A percentile compares a stretch with the other conserved stretches of the same genome.
phyloP scores from a whole-genome alignment of 257 asterid genomes.

The Solanum raphanifolium region DNA sequence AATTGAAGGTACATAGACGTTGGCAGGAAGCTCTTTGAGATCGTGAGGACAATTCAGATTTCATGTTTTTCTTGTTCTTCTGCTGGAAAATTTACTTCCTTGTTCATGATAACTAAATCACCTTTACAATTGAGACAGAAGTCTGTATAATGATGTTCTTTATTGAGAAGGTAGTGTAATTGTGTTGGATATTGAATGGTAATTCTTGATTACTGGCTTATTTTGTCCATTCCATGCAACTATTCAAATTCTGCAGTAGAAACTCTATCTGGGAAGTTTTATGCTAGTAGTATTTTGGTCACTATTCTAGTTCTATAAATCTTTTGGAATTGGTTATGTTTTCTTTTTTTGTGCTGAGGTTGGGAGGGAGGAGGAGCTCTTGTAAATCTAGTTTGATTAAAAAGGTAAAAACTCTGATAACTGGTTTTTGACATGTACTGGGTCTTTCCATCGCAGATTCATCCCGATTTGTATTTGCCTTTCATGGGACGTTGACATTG shows the following conservation, averaged over 20 bases:
- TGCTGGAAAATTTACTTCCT: not conserved
- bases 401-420: not conserved
- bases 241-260: not conserved
- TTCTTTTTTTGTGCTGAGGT: not conserved
- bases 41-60: not conserved
- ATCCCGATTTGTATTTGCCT: not conserved
- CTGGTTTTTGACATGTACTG: not conserved
- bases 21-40: not conserved
- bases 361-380: not conserved
- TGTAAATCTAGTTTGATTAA: not conserved
- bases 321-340: not conserved
- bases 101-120: not conserved
- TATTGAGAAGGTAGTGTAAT: not conserved
- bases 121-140: not conserved
- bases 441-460: not conserved
- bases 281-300: not conserved
- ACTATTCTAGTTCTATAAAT: not conserved
- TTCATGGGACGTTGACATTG: not conserved
- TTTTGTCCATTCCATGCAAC: not conserved
- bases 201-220: not conserved
- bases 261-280: not conserved
- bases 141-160: not conserved
- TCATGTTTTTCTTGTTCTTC: not conserved
- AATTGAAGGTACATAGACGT: not conserved
- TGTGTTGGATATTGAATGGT: not conserved